Base-by-base conservation (phyloP, 2,329 filamentous ascomycete genomes). In the Penicillium sp. region DNA sequence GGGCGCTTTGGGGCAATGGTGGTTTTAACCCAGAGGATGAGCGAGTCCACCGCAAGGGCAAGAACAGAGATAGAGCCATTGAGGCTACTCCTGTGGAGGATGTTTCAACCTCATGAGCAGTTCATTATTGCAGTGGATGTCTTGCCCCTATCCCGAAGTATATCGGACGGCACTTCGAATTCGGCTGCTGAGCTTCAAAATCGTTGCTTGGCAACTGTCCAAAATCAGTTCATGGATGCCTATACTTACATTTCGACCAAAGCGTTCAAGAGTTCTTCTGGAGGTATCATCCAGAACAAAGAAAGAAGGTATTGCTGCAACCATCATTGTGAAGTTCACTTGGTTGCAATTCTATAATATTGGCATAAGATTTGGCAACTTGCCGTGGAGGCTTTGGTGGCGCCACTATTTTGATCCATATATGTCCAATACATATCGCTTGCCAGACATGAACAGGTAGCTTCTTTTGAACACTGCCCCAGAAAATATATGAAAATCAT, bases 1-100 rank as follows among this genome's bases (percentile, higher is more conserved):
- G 93, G 94, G 93, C 93, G 9, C 85, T 88, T 18, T 97, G 92
- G 91, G 94, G 93, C 0, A 90, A 92, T 62, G 93, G 93, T 2
- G 94, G 93, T 0, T 97, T 97, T 71, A 91, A 97, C 76, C 93
- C 93, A 0, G 82, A 89, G 47, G 94, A 97, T 74, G 85, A 89
- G 72, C 83, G 93, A 60, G 92, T 97, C 8, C 89, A 93, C 73
- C 84, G 88, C 63, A 97, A 96, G 76, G 92, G 92, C 2, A 86
- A 87, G 43, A 72, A 72, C 43, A 71, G 72, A 57, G 54, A 50
- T 5, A 55, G 52, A 43, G 40, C 55, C 2, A 57, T 52, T 37
- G 59, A 59, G 27, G 55, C 53, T 44, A 43, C 51, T 18, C 45
- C 53, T 11, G 44, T 35, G 20, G 22, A 42, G 9, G 12, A 27